Base-by-base conservation (phyloP, 1,284 basidiomycete genomes). In the Agaricales sp. region DNA sequence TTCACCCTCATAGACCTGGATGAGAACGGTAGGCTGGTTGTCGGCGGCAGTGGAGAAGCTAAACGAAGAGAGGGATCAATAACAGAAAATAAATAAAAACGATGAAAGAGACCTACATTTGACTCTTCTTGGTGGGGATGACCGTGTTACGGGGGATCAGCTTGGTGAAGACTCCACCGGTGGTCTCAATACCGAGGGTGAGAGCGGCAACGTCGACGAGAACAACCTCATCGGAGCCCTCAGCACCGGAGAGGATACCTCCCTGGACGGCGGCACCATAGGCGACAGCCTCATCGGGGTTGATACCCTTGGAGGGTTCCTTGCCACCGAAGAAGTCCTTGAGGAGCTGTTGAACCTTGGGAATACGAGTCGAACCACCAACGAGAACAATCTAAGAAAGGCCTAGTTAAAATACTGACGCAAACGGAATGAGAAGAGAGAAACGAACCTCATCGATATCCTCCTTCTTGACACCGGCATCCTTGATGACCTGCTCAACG, bases 221-320 rank as follows among this genome's bases (percentile, higher is more conserved):
- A 54, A 98, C 88, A 55, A 97, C 79, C 59, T 90, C 91, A 50
- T 74, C 78, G 58, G 84, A 82, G 53, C 82, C 84, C 65, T 91
- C 86, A 60, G 87, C 86, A 53, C 92, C 92, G 51, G 89, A 82
- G 54, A 97, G 84, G 61, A 97, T 92, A 79, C 92, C 94, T 71
- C 90, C 95, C 72, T 99, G 94, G 59, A 98, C 92, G 54, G 94
- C 92, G 51, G 94, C 94, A 75, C 94, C 94, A 61, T 94, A 96
- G 44, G 95, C 92, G 57, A 95, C 92, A 53, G 90, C 90, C 69
- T 94, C 91, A 63, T 96, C 92, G 48, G 92, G 91, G 77, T 96
- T 95, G 68, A 93, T 92, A 56, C 89, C 87, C 77, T 89, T 91
- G 49, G 87, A 89, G 23, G 89, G 89, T 66, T 94, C 92, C 74